Percentiles rank a stretch among this genome's conserved stretches.
Evolutionary conservation across 495 filamentous ascomycete species (phyloP).

Genomic region (Cetradonia linearis): DNA sequence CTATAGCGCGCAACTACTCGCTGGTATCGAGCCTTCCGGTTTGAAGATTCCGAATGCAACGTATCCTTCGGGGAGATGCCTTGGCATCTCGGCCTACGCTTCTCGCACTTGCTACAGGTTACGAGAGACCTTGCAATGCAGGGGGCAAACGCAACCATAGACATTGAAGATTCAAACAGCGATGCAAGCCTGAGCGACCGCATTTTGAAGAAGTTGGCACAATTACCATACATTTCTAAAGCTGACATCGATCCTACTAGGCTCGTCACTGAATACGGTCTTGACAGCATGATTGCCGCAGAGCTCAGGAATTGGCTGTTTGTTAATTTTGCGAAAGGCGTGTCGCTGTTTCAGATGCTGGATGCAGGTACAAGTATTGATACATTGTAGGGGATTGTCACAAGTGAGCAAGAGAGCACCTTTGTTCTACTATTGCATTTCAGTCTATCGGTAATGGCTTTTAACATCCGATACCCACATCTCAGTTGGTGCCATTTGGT

Average conservation of each 20-base stretch:
- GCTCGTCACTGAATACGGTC: slow-evolving; percentile 33
- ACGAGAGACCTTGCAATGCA: neutral
- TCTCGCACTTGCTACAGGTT: neutral
- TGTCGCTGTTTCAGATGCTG: slow-evolving; percentile 33
- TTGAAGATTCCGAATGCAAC: neutral
- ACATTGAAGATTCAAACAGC: neutral
- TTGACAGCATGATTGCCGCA: slow-evolving; percentile 41
- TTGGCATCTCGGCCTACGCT: neutral
- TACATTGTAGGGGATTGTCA: too few species aligned
- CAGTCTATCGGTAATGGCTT: too few species aligned
- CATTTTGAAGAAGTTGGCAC: neutral
- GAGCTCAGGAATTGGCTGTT: slow-evolving; percentile 42
- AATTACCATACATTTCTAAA: neutral
- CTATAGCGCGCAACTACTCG: neutral
- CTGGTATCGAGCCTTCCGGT: neutral
- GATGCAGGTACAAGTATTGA: neutral
- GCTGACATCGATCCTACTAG: slow-evolving; percentile 39
- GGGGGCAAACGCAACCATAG: neutral
- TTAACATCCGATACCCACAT: too few species aligned
- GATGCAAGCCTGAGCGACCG: neutral
- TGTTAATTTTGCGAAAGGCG: slow-evolving; percentile 32
- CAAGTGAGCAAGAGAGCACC: too few species aligned
- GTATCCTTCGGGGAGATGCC: neutral
- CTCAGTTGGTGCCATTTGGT: too few species aligned
- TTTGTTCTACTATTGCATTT: too few species aligned